phyloP scores from a whole-genome alignment of 2,329 filamentous ascomycete species.

The Cladobotryum mycophilum region DNA sequence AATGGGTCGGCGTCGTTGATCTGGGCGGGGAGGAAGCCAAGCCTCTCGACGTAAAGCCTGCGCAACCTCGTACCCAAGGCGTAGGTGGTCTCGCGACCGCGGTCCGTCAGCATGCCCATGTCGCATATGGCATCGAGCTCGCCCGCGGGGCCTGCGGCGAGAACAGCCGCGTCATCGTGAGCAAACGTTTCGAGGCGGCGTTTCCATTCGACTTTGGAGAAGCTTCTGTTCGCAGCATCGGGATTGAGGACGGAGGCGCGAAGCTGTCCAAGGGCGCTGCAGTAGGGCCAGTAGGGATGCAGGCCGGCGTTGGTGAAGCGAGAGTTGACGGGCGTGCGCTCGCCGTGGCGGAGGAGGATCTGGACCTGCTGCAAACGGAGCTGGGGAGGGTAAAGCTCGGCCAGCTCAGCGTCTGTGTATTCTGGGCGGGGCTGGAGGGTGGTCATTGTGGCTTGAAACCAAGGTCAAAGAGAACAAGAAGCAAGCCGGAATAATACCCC shows the following conservation, averaged over 20 bases:
- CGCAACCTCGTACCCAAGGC: constrained; percentile 62
- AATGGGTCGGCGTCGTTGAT: constrained; percentile 55
- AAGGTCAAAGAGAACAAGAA: too few species aligned
- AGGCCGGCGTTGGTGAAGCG: constrained; percentile 76
- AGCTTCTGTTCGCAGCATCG: constrained; percentile 19
- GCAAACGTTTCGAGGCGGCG: constrained; percentile 81
- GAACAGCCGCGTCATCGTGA: constrained; percentile 58
- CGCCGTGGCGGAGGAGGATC: constrained; percentile 72
- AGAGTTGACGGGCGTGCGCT: constrained; percentile 78
- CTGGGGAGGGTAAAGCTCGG: constrained; percentile 69
- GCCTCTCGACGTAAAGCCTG: constrained; percentile 66
- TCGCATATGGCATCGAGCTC: constrained; percentile 79
- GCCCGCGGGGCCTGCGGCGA: constrained; percentile 61
- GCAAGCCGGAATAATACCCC: too few species aligned
- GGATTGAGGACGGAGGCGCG: constrained; percentile 44
- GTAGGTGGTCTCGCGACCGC: constrained; percentile 65
- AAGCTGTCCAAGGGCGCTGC: constrained; percentile 67
- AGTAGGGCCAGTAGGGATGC: constrained; percentile 82
- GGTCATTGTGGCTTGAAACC: constrained; percentile 54
- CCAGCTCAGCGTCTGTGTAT: constrained; percentile 76
- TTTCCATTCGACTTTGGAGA: constrained; percentile 51
- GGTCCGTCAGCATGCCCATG: constrained; percentile 69
- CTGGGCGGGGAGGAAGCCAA: constrained; percentile 60
- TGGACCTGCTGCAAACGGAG: constrained; percentile 87
- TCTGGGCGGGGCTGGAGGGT: constrained; percentile 66